phyloP scores from a whole-genome alignment of 2,329 filamentous ascomycete species.

The Fonsecaea pedrosoi region DNA sequence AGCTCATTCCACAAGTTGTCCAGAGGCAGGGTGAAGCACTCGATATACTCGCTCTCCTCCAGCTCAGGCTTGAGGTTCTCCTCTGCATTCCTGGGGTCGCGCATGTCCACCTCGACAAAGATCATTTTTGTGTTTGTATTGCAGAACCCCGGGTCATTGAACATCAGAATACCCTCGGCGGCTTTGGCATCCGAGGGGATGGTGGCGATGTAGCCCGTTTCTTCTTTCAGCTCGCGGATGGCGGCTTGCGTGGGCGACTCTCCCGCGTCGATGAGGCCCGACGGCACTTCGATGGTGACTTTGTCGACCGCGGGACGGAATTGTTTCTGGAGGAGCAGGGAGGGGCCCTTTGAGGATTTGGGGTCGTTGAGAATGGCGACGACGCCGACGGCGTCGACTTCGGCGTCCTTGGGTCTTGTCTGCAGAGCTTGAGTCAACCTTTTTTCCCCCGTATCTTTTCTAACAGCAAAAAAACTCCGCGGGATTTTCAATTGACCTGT shows the following conservation, averaged over 20 bases:
- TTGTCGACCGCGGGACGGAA: conserved; percentile 66
- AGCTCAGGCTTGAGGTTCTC: conserved; percentile 68
- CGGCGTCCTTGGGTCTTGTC: conserved; percentile 50
- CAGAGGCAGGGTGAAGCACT: conserved; percentile 74
- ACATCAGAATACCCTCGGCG: conserved; percentile 40
- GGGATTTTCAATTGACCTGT: conserved; percentile 43
- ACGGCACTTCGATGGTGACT: conserved; percentile 66
- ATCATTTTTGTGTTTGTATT: conserved; percentile 63
- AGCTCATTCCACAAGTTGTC: conserved; percentile 69
- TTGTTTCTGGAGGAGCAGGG: conserved; percentile 57
- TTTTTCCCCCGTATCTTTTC: not conserved
- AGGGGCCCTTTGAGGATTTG: conserved; percentile 44
- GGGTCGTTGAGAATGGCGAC: conserved; percentile 61
- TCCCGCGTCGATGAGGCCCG: conserved; percentile 64
- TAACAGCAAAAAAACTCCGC: not conserved
- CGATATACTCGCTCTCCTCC: conserved; percentile 83
- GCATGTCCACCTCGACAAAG: conserved; percentile 75
- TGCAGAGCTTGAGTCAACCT: conserved; percentile 9
- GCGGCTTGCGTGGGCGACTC: conserved; percentile 64
- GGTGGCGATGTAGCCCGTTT: conserved; percentile 66
- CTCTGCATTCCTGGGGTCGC: conserved; percentile 68
- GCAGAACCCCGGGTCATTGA: conserved; percentile 55
- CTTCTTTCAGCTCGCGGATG: conserved; percentile 66
- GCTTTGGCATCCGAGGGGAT: conserved; percentile 36
- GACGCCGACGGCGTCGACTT: conserved; percentile 67